Conservation (phyloP, 2,329 filamentous ascomycete genomes). For the Aquanectria penicillioides region DNA sequence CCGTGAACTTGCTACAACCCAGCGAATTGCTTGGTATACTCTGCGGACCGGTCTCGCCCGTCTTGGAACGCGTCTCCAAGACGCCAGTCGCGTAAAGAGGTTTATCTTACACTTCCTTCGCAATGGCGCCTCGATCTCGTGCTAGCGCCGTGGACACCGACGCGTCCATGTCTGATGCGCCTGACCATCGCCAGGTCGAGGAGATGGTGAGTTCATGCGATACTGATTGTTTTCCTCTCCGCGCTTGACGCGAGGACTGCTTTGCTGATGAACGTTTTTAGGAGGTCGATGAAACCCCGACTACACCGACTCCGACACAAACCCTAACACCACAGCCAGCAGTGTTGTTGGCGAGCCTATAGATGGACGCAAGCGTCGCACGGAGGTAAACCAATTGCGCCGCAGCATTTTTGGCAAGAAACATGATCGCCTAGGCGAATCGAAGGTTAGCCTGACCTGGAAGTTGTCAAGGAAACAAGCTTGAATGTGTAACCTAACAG, state of each 20-base stretch:
- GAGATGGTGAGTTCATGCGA: slow-evolving; percentile 56
- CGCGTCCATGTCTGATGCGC: slow-evolving; percentile 71
- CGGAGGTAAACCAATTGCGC: slow-evolving; percentile 88
- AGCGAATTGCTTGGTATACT: slow-evolving; percentile 13
- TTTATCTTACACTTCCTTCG: slow-evolving; percentile 43
- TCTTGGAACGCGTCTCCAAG: slow-evolving; percentile 57
- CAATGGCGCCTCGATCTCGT: slow-evolving; percentile 66
- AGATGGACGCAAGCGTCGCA: slow-evolving; percentile 86
- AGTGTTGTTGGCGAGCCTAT: slow-evolving; percentile 82
- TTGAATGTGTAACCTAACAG: slow-evolving; percentile 20
- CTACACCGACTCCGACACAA: slow-evolving; percentile 73
- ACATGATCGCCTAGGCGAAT: slow-evolving; percentile 89
- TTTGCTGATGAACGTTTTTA: slow-evolving; percentile 39
- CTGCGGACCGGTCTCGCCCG: slow-evolving; percentile 14
- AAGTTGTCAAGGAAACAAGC: background rate
- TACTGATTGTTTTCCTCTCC: background rate
- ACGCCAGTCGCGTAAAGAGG: slow-evolving; percentile 64
- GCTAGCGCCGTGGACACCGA: slow-evolving; percentile 65
- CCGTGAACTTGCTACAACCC: background rate
- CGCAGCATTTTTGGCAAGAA: slow-evolving; percentile 96
- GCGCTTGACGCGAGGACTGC: slow-evolving; percentile 4
- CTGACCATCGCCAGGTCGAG: slow-evolving; percentile 57
- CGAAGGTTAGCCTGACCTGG: slow-evolving; percentile 72
- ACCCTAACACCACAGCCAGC: slow-evolving; percentile 78
- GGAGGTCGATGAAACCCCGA: slow-evolving; percentile 75